These are phyloP conservation scores for Amylocarpus encephaloides DNA, from an alignment of 2,329 filamentous ascomycete genomes.

Conservation along the genomic window DNA sequence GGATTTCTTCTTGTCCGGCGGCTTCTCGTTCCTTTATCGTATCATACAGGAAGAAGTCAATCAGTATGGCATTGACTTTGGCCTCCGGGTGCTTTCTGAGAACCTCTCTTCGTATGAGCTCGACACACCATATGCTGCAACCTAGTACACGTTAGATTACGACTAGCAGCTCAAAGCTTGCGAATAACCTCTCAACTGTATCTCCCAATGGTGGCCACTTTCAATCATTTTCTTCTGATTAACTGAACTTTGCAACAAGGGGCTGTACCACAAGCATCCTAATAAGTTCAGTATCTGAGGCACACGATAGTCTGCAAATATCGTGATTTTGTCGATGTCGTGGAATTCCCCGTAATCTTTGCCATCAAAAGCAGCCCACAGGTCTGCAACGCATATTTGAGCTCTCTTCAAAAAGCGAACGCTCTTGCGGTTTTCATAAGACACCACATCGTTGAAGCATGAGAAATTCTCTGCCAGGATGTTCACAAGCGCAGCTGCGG, in stretches of 20 bases:
- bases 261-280: conserved; percentile 78
- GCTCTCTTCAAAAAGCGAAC: conserved; percentile 88
- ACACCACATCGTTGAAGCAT: conserved; percentile 78
- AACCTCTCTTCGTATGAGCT: conserved; percentile 81
- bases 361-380: conserved; percentile 94
- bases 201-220: conserved; percentile 70
- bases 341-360: conserved; percentile 71
- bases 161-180: not conserved
- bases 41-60: conserved; percentile 97
- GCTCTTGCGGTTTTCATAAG: conserved; percentile 62
- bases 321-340: conserved; percentile 93
- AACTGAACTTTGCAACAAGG: conserved; percentile 67
- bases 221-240: conserved; percentile 57
- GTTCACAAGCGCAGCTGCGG: conserved; percentile 81
- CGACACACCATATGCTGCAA: conserved; percentile 94
- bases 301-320: conserved; percentile 97
- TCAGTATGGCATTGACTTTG: conserved; percentile 77
- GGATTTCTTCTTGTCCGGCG: conserved; percentile 53
- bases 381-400: conserved; percentile 90
- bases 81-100: conserved; percentile 63
- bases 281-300: conserved; percentile 86
- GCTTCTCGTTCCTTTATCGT: conserved; percentile 80
- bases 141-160: conserved; percentile 40
- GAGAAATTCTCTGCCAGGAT: conserved; percentile 73
- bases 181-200: conserved; percentile 70